These are phyloP conservation scores for Alternaria sp. DNA, from an alignment of 2,329 filamentous ascomycete genomes.

Conservation along the genomic window DNA sequence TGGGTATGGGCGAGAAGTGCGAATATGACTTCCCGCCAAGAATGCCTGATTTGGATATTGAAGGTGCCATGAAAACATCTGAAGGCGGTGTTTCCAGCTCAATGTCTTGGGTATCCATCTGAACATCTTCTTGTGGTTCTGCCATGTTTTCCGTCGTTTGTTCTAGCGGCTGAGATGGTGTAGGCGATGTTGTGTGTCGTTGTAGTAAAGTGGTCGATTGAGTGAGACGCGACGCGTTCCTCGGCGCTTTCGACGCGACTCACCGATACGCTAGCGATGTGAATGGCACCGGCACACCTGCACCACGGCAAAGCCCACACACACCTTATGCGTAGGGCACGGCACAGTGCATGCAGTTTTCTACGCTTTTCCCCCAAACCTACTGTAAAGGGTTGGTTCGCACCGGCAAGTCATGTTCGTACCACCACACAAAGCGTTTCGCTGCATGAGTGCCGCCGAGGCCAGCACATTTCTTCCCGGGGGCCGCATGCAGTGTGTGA, in stretches of 20 bases:
- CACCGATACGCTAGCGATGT: constrained; percentile 8
- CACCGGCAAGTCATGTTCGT: background rate
- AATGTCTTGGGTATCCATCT: constrained; percentile 46
- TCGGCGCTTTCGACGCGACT: constrained; percentile 6
- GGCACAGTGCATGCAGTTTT: constrained; percentile 31
- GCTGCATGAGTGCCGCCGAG: constrained; percentile 5
- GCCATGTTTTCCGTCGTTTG: constrained; percentile 26
- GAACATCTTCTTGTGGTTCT: constrained; percentile 34
- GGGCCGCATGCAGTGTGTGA: background rate
- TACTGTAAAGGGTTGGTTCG: constrained; percentile 19
- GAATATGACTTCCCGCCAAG: constrained; percentile 56
- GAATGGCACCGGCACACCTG: constrained; percentile 5
- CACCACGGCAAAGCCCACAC: constrained; percentile 5
- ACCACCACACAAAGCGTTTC: constrained; percentile 6
- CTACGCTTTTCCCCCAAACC: constrained; percentile 14
- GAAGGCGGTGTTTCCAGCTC: constrained; percentile 45
- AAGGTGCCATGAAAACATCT: constrained; percentile 56
- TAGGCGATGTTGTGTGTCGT: background rate
- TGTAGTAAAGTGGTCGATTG: constrained; percentile 7
- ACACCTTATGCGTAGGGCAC: constrained; percentile 18
- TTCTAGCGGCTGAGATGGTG: background rate
- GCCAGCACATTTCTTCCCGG: background rate
- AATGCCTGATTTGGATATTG: constrained; percentile 50
- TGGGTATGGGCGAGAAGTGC: constrained; percentile 55
- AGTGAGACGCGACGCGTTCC: constrained; percentile 25